Percentiles rank a stretch among this genome's conserved stretches.
Evolutionary conservation across 257 asterid genomes (phyloP).

Genomic region (Marsdenia floribunda): DNA sequence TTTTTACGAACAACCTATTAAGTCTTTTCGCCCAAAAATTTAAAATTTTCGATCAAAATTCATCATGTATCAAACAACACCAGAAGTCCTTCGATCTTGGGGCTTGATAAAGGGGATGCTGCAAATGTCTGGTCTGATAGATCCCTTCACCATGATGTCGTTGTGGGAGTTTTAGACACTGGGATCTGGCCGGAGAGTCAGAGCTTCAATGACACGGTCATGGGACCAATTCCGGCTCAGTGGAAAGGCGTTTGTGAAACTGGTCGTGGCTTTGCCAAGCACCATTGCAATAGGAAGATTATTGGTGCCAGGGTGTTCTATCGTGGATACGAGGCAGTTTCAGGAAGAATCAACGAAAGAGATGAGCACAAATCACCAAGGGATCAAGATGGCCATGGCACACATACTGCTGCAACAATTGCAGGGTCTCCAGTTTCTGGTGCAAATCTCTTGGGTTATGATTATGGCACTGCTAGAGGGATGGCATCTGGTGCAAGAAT

Average conservation of each 20-base stretch:
- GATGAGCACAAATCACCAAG: constrained; percentile 71
- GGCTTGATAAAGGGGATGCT: constrained; percentile 46
- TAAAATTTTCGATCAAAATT: too few relatives aligned
- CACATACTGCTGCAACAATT: constrained; percentile 85
- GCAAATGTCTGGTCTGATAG: constrained; percentile 27
- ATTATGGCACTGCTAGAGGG: constrained; percentile 77
- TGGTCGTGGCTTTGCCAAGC: constrained; percentile 58
- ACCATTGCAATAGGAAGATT: constrained; percentile 64
- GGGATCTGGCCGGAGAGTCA: constrained; percentile 96
- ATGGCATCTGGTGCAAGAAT: constrained; percentile 88
- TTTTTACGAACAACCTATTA: too few relatives aligned
- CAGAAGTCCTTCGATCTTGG: constrained; percentile 77
- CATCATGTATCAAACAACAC: too few relatives aligned
- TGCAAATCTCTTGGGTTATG: constrained; percentile 78
- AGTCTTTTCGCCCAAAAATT: too few relatives aligned
- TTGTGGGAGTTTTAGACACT: constrained; percentile 40
- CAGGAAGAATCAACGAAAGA: constrained; percentile 65
- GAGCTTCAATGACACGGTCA: constrained; percentile 78
- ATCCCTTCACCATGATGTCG: constrained; percentile 37
- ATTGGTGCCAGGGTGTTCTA: constrained; percentile 81
- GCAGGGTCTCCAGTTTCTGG: constrained; percentile 61
- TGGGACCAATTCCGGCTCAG: constrained; percentile 42
- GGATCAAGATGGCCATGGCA: constrained; percentile 96
- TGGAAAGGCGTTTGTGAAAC: constrained; percentile 75
- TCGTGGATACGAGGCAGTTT: constrained; percentile 70